phyloP scores from a whole-genome alignment of 1,139 yeast genomes.

The Insectozyma bohioensis region DNA sequence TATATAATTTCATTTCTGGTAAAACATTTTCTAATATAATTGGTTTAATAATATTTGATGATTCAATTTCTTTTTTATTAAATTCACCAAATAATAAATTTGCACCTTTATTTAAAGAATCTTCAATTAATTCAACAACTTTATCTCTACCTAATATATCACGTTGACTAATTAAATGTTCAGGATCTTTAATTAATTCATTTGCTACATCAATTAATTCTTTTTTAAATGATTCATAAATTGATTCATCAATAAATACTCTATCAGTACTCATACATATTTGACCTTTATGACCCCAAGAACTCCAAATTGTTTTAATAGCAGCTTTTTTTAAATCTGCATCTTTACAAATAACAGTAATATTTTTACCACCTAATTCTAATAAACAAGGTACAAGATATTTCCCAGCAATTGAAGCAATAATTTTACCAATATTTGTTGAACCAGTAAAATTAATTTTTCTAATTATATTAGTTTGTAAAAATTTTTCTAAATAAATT shows the following conservation, averaged over 20 bases:
- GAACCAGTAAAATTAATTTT: constrained; percentile 49
- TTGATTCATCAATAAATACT: constrained; percentile 30
- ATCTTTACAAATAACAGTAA: constrained; percentile 31
- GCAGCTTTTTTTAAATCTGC: constrained; percentile 35
- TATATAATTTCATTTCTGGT: constrained; percentile 29
- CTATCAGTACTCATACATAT: constrained; percentile 48
- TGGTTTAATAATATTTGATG: constrained; percentile 23
- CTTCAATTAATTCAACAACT: constrained; percentile 29
- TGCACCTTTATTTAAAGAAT: constrained; percentile 48
- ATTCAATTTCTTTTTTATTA: constrained; percentile 9
- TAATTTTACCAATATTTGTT: constrained; percentile 32
- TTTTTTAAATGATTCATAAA: constrained; percentile 28
- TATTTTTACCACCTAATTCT: constrained; percentile 48
- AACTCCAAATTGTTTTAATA: constrained; percentile 26
- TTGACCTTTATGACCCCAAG: constrained; percentile 47
- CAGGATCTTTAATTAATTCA: constrained; percentile 20
- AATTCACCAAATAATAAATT: constrained; percentile 24
- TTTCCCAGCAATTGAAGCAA: constrained; percentile 34
- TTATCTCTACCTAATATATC: constrained; percentile 24
- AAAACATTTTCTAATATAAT: constrained; percentile 36
- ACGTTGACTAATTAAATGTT: constrained; percentile 28
- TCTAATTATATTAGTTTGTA: constrained; percentile 25
- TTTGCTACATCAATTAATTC: constrained; percentile 22
- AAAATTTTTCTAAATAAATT: constrained; percentile 23
- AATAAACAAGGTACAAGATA: constrained; percentile 37